Evolutionary conservation across 2,329 filamentous ascomycete species (phyloP).

Genomic region (Aspergillus sp.): DNA sequence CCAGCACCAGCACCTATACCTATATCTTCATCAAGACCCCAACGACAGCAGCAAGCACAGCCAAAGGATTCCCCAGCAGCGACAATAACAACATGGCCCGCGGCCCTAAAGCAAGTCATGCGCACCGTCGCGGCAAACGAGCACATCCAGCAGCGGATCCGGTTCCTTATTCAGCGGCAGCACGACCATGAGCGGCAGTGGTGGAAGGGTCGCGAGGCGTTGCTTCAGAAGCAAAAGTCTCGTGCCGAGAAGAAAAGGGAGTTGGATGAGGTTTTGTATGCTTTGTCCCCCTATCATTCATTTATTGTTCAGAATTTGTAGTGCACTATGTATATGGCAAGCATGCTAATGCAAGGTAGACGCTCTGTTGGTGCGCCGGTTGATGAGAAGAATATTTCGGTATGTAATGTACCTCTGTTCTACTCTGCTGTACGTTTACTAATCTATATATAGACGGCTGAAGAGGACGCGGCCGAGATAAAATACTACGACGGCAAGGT

Average conservation of each 20-base stretch:
- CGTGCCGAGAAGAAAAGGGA: slow-evolving; percentile 59
- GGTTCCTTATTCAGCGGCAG: slow-evolving; percentile 66
- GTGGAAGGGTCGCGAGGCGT: slow-evolving; percentile 57
- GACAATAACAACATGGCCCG: slow-evolving; percentile 57
- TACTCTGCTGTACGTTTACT: background rate
- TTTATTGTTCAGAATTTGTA: background rate
- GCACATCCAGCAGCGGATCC: slow-evolving; percentile 50
- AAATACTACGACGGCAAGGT: slow-evolving; percentile 65
- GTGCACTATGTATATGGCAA: background rate
- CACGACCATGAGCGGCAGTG: slow-evolving; percentile 67
- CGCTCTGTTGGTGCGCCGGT: slow-evolving; percentile 52
- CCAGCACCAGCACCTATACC: background rate
- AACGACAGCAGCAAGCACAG: slow-evolving; percentile 6
- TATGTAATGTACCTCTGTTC: slow-evolving; percentile 24
- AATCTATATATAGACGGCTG: slow-evolving; percentile 40
- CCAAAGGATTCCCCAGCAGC: slow-evolving; percentile 33
- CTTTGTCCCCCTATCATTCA: slow-evolving; percentile 11
- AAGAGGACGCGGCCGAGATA: slow-evolving; percentile 60
- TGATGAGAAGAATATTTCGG: slow-evolving; percentile 36
- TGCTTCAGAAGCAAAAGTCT: slow-evolving; percentile 57
- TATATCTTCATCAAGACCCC: background rate
- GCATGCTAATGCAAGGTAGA: slow-evolving; percentile 30
- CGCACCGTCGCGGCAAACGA: slow-evolving; percentile 53
- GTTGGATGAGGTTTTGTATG: slow-evolving; percentile 60
- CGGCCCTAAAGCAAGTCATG: slow-evolving; percentile 57